Conservation (phyloP, 192 early-diverging fungal species). For the Podila verticillata region DNA sequence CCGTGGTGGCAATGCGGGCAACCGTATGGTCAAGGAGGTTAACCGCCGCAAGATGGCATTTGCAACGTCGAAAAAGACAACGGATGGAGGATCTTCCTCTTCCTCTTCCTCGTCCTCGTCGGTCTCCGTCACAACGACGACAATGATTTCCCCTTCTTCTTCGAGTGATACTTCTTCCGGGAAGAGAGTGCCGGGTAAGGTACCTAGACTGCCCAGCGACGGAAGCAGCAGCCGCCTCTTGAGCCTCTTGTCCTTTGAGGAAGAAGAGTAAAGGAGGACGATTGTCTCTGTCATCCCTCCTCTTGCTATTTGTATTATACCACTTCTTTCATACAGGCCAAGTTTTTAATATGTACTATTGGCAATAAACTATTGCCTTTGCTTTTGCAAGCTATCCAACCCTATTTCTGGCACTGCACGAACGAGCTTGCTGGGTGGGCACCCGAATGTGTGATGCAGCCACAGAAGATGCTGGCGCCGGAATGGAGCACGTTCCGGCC, state of each 20-base stretch:
- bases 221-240: neutral
- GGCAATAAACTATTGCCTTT: too few relatives aligned
- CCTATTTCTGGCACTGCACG: too few relatives aligned
- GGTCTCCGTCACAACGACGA: neutral
- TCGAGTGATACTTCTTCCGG: neutral
- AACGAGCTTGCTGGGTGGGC: too few relatives aligned
- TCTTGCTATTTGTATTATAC: too few relatives aligned
- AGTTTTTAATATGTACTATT: too few relatives aligned
- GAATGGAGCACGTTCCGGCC: too few relatives aligned
- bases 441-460: too few relatives aligned
- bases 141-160: neutral
- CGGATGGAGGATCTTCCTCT: neutral
- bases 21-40: conserved; percentile 27
- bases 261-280: neutral
- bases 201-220: neutral
- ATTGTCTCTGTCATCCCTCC: too few relatives aligned
- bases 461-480: too few relatives aligned
- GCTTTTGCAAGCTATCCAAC: too few relatives aligned
- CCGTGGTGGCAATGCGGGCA: neutral
- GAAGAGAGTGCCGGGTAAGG: neutral
- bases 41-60: conserved; percentile 41
- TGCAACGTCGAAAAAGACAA: conserved; percentile 14
- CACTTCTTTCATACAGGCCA: too few relatives aligned
- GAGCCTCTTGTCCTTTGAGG: neutral
- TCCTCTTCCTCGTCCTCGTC: neutral